Base-by-base conservation (phyloP, 345 rosid species). In the Lumnitzera racemosa region DNA sequence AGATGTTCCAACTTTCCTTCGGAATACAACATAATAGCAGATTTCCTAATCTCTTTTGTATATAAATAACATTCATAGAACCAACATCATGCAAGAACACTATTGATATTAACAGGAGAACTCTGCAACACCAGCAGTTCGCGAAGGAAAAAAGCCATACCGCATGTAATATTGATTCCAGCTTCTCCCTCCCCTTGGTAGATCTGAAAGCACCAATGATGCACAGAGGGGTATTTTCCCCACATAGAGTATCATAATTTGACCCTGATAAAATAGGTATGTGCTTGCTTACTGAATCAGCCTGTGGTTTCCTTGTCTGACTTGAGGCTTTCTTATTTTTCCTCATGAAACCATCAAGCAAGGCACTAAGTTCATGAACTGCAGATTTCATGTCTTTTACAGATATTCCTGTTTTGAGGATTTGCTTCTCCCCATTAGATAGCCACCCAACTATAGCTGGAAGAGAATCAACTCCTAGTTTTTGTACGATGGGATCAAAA, bases 361-460 rank as follows among this genome's bases (percentile, higher is more conserved):
- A 53, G 59, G 43, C 47, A 66, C 90, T 75, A 24, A 92, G 84
- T 46, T 90, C 96, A 14, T 70, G 71, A 61, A 92, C 64, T 17
- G 91, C 84, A 67, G 92, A 79, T 47, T 81, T 82, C 72, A 80
- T 23, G 69, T 88, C 90, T 75, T 84, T 94, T 56, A 90, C 95
- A 47, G 85, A 77, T 59, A 90, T 74, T 49, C 96, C 90, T 2
- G 81, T 70, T 78, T 71, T 83, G 47, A 94, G 55, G 12, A 86
- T 64, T 51, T 81, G 86, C 56, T 76, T 83, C 74, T 88, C 96
- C 49, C 96, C 99, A 47, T 88, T 88, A 2, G 94, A 79, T 29
- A 84, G 70, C 90, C 92, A 88, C 49, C 96, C 97, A 59, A 90
- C 87, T 63, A 94, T 62, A 63, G 99, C 91, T 29, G 99, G 99